Percentiles rank a stretch among this genome's conserved stretches.
These are phyloP conservation scores for Geotrichum restrictum DNA, from an alignment of 1,139 yeast species.

Conservation along the genomic window DNA sequence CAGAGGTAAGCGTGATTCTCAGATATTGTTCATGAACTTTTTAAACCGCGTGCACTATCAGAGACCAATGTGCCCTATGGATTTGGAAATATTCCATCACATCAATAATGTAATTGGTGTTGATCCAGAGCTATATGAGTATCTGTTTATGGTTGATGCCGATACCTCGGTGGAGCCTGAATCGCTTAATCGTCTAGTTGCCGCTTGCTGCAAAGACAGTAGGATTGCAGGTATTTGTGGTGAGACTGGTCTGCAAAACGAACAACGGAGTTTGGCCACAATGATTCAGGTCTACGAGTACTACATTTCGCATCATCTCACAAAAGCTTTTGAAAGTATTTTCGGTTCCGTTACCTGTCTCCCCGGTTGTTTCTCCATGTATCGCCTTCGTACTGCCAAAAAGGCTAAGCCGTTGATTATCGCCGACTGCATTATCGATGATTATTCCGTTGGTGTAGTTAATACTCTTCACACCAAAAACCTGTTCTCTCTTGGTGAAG, in stretches of 20 bases:
- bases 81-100: slow-evolving; percentile 43
- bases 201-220: slow-evolving; percentile 39
- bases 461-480: slow-evolving; percentile 44
- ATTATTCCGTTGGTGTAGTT: slow-evolving; percentile 40
- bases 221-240: slow-evolving; percentile 44
- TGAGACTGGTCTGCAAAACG: slow-evolving; percentile 42
- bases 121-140: slow-evolving; percentile 44
- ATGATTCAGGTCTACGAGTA: slow-evolving; percentile 47
- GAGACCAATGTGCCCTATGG: slow-evolving; percentile 43
- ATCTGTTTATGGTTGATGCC: slow-evolving; percentile 44
- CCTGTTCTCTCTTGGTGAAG: slow-evolving; percentile 44
- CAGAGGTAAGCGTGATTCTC: slow-evolving; percentile 46
- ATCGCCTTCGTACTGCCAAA: slow-evolving; percentile 39
- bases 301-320: slow-evolving; percentile 44
- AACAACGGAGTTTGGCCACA: slow-evolving; percentile 40
- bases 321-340: slow-evolving; percentile 43
- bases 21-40: slow-evolving; percentile 42
- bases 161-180: slow-evolving; percentile 43
- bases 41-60: slow-evolving; percentile 43
- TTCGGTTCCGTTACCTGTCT: slow-evolving; percentile 45
- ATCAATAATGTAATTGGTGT: slow-evolving; percentile 44
- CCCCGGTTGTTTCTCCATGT: slow-evolving; percentile 45
- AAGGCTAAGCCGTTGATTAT: slow-evolving; percentile 42
- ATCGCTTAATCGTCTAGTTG: slow-evolving; percentile 39
- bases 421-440: slow-evolving; percentile 40